Evolutionary conservation across 331 rosid species (phyloP).

Genomic region (Acacia concinna): DNA sequence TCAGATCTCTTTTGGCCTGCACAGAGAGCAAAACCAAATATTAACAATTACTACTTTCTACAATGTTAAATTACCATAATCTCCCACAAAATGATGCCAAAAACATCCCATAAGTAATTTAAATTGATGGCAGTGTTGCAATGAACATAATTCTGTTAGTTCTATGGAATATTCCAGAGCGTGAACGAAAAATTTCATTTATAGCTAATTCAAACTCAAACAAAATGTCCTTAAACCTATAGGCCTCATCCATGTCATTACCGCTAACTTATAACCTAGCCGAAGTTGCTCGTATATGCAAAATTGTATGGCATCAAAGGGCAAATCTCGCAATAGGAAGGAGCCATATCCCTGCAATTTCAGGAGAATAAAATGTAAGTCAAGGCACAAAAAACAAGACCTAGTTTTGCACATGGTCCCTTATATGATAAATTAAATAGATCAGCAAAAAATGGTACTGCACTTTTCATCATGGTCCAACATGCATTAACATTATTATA

Average conservation of each 20-base stretch:
- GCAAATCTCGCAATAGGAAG: conserved; percentile 81
- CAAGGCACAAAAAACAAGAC: neutral
- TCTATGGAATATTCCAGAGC: neutral
- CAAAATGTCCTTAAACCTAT: neutral
- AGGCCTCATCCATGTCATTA: conserved; percentile 32
- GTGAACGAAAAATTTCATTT: conserved; percentile 1
- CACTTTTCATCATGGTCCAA: neutral
- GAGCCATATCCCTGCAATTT: conserved; percentile 77
- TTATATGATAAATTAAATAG: conserved; percentile 14
- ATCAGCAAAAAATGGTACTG: neutral
- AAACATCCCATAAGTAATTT: conserved; percentile 3
- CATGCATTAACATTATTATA: neutral
- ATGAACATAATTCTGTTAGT: neutral
- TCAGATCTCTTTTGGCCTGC: conserved; percentile 76
- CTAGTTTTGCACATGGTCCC: neutral
- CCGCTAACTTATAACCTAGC: conserved; percentile 74
- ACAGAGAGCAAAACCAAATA: conserved; percentile 22
- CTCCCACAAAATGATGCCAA: neutral
- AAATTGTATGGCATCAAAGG: conserved; percentile 81
- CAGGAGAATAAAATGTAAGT: conserved; percentile 13
- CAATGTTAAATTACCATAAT: conserved; percentile 2
- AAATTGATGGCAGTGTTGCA: neutral
- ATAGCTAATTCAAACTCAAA: neutral
- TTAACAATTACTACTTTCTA: neutral
- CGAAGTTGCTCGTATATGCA: conserved; percentile 87